phyloP scores from a whole-genome alignment of 768 basidiomycete genomes.

The Serpula lacrymans region DNA sequence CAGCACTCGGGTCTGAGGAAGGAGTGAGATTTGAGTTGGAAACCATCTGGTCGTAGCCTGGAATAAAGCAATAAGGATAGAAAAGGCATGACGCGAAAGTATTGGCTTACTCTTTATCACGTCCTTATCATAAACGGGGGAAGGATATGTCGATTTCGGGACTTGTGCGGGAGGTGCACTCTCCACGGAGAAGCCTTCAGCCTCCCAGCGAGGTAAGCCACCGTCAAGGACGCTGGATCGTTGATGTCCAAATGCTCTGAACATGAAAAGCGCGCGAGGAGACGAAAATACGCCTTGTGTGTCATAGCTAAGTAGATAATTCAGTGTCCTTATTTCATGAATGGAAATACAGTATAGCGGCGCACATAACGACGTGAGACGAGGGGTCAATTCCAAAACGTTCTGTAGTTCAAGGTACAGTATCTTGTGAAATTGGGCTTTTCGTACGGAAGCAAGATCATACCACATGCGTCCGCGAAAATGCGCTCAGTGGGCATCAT shows the following conservation, averaged over 20 bases:
- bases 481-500: constrained; percentile 80
- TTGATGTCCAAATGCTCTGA: constrained; percentile 85
- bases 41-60: constrained; percentile 82
- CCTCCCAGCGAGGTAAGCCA: constrained; percentile 82
- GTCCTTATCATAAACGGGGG: constrained; percentile 48
- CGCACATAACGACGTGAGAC: constrained; percentile 82
- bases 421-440: constrained; percentile 4
- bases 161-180: constrained; percentile 21
- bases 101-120: constrained; percentile 48
- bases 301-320: constrained; percentile 65
- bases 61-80: constrained; percentile 3
- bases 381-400: constrained; percentile 66
- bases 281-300: constrained; percentile 87
- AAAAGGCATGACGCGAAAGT: constrained; percentile 4
- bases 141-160: constrained; percentile 41
- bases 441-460: constrained; percentile 23
- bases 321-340: constrained; percentile 7
- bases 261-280: constrained; percentile 92
- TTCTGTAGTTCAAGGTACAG: constrained; percentile 40
- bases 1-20: constrained; percentile 40
- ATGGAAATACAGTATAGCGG: constrained; percentile 6
- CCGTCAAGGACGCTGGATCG: constrained; percentile 89
- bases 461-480: constrained; percentile 83
- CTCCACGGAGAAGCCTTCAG: constrained; percentile 58
- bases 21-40: constrained; percentile 57